Base-by-base conservation (phyloP, 495 filamentous ascomycete genomes). In the Lindgomyces ingoldianus region DNA sequence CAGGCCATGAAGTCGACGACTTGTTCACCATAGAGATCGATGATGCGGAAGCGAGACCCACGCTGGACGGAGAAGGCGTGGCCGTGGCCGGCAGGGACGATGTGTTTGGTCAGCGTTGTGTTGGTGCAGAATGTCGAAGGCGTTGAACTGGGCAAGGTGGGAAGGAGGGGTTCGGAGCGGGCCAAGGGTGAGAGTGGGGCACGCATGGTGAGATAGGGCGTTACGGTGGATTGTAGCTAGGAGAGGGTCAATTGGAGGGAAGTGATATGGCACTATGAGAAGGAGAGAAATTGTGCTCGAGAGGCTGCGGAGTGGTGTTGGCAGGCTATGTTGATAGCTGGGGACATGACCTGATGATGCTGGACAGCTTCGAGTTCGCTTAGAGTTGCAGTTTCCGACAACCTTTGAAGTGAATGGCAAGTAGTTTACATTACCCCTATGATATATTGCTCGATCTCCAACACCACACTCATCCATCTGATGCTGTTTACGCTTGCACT, bases 1-100 rank as follows among this genome's bases (percentile, higher is more conserved):
- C 73, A 77, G 29, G 75, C 75, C 60, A 75, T 69, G 41, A 78
- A 71, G 69, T 77, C 75, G 62, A 78, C 75, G 54, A 78, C 68
- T 72, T 78, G 75, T 18, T 63, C 62, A 51, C 75, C 75, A 52
- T 78, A 70, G 21, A 76, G 54, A 63, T 78, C 75, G 29, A 74
- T 68, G 25, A 78, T 65, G 62, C 75, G 75, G 70, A 78, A 78
- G 52, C 63, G 62, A 54, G 65, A 54, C 48, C 67, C 71, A 16
- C 53, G 62, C 29, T 64, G 57, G 55, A 78, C 69, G 41, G 53
- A 46, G 67, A 76, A 75, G 41, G 75, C 65, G 62, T 69, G 66
- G 60, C 59, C 59, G 36, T 62, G 59, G 48, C 48, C 59, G 18
- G 48, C 59, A 19, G 30, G 59, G 14, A 62, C 49, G 18, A 55